phyloP scores from a whole-genome alignment of 768 basidiomycete genomes.

The Gloeopeniophorella convolvens region DNA sequence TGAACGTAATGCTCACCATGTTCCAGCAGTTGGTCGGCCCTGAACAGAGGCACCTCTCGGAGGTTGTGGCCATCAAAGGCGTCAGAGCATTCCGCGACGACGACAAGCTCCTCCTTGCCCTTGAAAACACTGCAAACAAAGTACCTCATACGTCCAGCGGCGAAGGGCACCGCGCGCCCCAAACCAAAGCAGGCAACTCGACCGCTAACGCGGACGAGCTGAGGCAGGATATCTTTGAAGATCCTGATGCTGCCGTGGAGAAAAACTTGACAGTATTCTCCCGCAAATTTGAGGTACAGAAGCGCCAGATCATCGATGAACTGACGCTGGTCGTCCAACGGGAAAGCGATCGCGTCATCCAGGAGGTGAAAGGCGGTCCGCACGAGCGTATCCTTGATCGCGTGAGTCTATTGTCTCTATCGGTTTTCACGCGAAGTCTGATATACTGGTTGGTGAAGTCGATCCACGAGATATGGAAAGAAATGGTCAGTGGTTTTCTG shows the following conservation, averaged over 20 bases:
- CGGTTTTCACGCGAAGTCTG: neutral
- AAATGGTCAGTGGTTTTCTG: slow-evolving; percentile 21
- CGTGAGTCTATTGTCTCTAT: neutral
- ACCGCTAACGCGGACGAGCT: neutral
- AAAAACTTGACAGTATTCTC: slow-evolving; percentile 20
- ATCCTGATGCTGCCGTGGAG: slow-evolving; percentile 20
- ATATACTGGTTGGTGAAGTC: neutral
- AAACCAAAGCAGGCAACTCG: neutral
- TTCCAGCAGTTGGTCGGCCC: slow-evolving; percentile 16
- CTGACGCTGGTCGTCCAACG: slow-evolving; percentile 19
- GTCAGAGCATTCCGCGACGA: slow-evolving; percentile 16
- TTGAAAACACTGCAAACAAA: slow-evolving; percentile 19
- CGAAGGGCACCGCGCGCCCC: neutral
- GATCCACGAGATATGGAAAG: slow-evolving; percentile 19
- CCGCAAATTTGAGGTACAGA: slow-evolving; percentile 23
- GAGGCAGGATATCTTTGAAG: slow-evolving; percentile 22
- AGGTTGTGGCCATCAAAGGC: slow-evolving; percentile 21
- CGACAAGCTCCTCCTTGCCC: slow-evolving; percentile 17
- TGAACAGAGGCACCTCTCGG: slow-evolving; percentile 13
- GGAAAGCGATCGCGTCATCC: slow-evolving; percentile 17
- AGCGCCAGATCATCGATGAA: slow-evolving; percentile 13
- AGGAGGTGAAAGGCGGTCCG: slow-evolving; percentile 21
- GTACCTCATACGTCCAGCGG: neutral
- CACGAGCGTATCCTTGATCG: slow-evolving; percentile 23
- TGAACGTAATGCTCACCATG: slow-evolving; percentile 15